Conservation (phyloP, 2,329 filamentous ascomycete genomes). For the Pseudocercospora eumusae region DNA sequence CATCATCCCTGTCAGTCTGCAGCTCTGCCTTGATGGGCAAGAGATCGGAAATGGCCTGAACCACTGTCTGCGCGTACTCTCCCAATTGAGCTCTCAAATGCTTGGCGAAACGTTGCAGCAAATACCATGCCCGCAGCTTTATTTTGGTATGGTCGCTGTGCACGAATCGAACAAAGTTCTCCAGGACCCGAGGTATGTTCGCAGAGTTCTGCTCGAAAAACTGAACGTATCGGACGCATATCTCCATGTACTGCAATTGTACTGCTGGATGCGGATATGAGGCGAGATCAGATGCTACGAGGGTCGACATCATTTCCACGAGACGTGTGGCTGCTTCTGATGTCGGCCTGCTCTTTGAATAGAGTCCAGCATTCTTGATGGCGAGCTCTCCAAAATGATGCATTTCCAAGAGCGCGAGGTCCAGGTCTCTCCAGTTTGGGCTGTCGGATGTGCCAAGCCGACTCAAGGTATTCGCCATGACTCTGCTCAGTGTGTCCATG, state of each 20-base stretch:
- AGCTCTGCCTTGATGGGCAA: conserved; percentile 89
- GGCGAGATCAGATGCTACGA: conserved; percentile 89
- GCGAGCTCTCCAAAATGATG: conserved; percentile 92
- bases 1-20: conserved; percentile 73
- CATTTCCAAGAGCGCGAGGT: conserved; percentile 93
- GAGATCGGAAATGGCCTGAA: conserved; percentile 84
- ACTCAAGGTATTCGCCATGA: conserved; percentile 85
- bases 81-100: conserved; percentile 81
- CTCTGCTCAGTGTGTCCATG: conserved; percentile 80
- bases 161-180: conserved; percentile 86
- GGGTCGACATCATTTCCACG: conserved; percentile 88
- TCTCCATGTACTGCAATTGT: conserved; percentile 96
- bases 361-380: conserved; percentile 83
- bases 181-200: conserved; percentile 81
- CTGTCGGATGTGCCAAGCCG: conserved; percentile 71
- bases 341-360: conserved; percentile 79
- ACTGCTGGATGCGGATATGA: conserved; percentile 88
- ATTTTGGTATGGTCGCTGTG: conserved; percentile 87
- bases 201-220: conserved; percentile 86
- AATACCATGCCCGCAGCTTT: conserved; percentile 90
- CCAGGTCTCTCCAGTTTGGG: conserved; percentile 92
- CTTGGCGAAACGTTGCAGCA: conserved; percentile 91
- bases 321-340: conserved; percentile 77
- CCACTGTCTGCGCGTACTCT: conserved; percentile 86
- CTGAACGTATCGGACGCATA: conserved; percentile 87